phyloP scores from a whole-genome alignment of 2,329 filamentous ascomycete genomes.

The Venturia effusa region DNA sequence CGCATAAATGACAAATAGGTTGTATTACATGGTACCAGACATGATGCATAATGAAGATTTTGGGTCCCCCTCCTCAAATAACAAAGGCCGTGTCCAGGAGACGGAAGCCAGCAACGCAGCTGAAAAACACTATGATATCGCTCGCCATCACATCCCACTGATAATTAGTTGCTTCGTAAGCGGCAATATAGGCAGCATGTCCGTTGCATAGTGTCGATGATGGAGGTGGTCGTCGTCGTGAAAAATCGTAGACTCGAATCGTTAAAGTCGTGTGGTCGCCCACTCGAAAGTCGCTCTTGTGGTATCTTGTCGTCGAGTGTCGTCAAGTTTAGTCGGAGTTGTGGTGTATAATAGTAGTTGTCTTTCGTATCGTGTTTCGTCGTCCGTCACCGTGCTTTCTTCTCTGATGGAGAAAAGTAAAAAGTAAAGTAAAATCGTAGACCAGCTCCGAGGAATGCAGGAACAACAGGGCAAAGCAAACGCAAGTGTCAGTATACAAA shows the following conservation, averaged over 20 bases:
- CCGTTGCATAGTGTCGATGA: not conserved
- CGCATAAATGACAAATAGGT: not conserved
- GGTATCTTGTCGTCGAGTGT: conserved; percentile 10
- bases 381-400: not conserved
- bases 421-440: not conserved
- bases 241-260: conserved; percentile 10
- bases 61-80: not conserved
- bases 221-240: conserved; percentile 4
- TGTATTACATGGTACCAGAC: conserved; percentile 6
- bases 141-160: not conserved
- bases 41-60: not conserved
- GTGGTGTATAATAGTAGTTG: not conserved
- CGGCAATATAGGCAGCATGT: not conserved
- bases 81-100: not conserved
- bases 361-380: conserved; percentile 1
- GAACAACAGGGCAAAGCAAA: conserved; percentile 1
- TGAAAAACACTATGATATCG: not conserved
- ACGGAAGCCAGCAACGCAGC: not conserved
- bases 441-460: not conserved
- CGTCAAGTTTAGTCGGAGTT: conserved; percentile 7
- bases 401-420: not conserved
- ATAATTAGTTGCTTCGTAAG: not conserved
- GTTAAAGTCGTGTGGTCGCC: conserved; percentile 11
- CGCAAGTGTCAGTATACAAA: conserved; percentile 10
- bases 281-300: conserved; percentile 9